phyloP scores from a whole-genome alignment of 2,329 filamentous ascomycete genomes.

The Tolypocladium ovalisporum region DNA sequence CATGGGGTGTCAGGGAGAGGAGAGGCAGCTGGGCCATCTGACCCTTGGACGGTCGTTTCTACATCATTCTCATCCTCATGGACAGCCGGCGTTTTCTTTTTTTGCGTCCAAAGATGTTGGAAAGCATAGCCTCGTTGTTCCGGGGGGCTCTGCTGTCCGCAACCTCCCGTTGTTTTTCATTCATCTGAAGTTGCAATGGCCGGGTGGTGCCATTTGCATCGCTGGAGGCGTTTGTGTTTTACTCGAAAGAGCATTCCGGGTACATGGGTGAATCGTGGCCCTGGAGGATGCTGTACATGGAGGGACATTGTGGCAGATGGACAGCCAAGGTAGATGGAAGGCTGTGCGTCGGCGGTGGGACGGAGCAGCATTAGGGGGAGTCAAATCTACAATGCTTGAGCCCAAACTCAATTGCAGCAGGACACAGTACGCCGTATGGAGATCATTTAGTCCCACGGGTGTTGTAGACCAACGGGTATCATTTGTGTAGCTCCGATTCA shows the following conservation, averaged over 20 bases:
- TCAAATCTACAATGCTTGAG: not conserved
- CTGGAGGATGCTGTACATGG: not conserved
- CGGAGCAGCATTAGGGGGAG: not conserved
- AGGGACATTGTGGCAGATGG: not conserved
- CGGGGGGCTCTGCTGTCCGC: not conserved
- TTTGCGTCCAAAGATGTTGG: not conserved
- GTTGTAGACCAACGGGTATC: too few species aligned
- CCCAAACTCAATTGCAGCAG: not conserved
- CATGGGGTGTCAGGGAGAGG: conserved; percentile 58
- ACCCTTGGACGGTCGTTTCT: not conserved
- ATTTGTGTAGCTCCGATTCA: not conserved
- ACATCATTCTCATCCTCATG: not conserved
- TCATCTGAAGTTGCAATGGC: not conserved
- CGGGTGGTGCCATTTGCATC: not conserved
- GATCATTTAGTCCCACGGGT: too few species aligned
- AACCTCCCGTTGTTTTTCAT: not conserved
- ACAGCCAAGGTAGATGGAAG: not conserved
- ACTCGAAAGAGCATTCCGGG: not conserved
- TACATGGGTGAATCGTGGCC: not conserved
- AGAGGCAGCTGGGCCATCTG: conserved; percentile 65
- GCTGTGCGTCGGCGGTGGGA: not conserved
- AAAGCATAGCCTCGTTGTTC: not conserved
- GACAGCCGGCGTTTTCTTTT: conserved; percentile 1
- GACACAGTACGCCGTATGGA: too few species aligned
- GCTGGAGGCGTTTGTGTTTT: not conserved